Evolutionary conservation across 2,329 filamentous ascomycete species (phyloP).

Genomic region (Nothophaeocryptopus gaeumannii): DNA sequence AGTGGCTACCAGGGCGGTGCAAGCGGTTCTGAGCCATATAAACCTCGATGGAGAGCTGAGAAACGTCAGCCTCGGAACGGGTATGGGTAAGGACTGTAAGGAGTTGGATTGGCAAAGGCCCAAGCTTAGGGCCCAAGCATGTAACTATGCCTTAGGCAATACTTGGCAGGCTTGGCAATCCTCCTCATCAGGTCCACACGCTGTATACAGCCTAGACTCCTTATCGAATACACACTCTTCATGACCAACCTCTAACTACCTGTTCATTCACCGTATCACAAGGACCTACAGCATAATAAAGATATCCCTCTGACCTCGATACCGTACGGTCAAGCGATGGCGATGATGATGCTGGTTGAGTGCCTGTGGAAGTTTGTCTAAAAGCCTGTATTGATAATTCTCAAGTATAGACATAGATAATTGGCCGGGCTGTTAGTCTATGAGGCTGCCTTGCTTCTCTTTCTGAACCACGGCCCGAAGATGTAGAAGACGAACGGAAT

Average conservation of each 20-base stretch:
- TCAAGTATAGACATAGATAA: neutral
- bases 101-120: no score
- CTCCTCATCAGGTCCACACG: no score
- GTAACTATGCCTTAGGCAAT: no score
- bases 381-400: neutral
- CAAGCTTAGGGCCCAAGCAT: no score
- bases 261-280: no score
- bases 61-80: slow-evolving; percentile 75
- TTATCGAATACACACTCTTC: no score
- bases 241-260: no score
- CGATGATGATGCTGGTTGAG: slow-evolving; percentile 76
- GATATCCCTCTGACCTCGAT: slow-evolving; percentile 74
- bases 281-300: slow-evolving; percentile 71
- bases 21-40: slow-evolving; percentile 65
- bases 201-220: no score
- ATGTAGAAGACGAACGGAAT: slow-evolving; percentile 8
- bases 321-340: slow-evolving; percentile 84
- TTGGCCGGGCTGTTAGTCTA: no score
- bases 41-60: slow-evolving; percentile 65
- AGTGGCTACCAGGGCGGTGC: slow-evolving; percentile 63
- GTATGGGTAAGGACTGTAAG: slow-evolving; percentile 71
- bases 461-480: slow-evolving; percentile 1
- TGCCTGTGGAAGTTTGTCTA: slow-evolving; percentile 61
- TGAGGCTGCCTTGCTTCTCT: slow-evolving; percentile 1
- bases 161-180: no score